phyloP scores from a whole-genome alignment of 345 rosid genomes.

The Nephelium lappaceum region DNA sequence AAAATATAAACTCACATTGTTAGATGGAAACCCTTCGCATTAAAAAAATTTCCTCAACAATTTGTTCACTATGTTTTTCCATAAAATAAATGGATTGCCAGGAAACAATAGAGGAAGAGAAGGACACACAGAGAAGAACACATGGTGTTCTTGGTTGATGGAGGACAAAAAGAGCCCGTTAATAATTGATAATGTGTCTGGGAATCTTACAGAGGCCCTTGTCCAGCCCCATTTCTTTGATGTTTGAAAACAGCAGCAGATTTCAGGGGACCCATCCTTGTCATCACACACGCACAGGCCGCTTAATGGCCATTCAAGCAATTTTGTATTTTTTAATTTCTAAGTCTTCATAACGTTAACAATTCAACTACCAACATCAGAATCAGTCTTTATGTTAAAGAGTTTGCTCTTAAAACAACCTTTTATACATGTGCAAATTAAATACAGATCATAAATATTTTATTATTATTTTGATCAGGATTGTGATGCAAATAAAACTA shows the following conservation, averaged over 20 bases:
- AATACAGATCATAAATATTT: neutral
- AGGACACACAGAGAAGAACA: neutral
- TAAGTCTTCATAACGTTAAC: no score
- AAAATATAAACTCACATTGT: no score
- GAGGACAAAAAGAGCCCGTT: neutral
- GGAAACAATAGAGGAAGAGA: neutral
- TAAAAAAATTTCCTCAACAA: no score
- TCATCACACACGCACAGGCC: neutral
- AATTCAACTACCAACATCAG: no score
- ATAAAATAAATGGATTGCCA: neutral
- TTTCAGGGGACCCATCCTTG: neutral
- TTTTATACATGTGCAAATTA: no score
- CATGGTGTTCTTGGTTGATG: neutral
- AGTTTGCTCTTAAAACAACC: no score
- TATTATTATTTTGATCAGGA: neutral
- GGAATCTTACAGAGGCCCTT: conserved; percentile 6
- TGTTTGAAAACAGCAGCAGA: neutral
- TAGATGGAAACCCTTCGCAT: no score
- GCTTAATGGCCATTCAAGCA: neutral
- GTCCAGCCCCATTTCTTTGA: neutral
- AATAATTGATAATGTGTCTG: neutral
- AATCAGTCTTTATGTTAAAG: no score
- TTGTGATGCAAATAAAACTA: neutral
- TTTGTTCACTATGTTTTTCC: neutral
- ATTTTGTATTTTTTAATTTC: no score